Evolutionary conservation across 805 yeast species (phyloP).

Genomic region (Blastobotrys americana): DNA sequence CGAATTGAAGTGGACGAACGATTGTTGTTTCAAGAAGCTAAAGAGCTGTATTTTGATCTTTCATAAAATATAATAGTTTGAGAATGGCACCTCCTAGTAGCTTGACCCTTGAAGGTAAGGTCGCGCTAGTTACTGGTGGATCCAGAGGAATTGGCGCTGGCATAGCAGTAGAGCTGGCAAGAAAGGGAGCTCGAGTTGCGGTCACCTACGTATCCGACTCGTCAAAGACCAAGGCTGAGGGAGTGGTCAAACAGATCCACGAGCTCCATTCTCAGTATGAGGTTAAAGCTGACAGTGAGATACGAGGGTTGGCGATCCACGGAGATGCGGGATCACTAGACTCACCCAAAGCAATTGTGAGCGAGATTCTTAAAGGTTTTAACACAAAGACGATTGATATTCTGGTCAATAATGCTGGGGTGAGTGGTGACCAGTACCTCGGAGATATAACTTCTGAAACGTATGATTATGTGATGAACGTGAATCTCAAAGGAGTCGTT

Average conservation of each 20-base stretch:
- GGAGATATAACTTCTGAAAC: neutral
- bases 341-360: conserved; percentile 6
- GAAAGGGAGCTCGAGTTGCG: conserved; percentile 39
- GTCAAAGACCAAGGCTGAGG: conserved; percentile 10
- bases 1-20: neutral
- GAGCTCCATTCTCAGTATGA: conserved; percentile 6
- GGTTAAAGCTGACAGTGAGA: neutral
- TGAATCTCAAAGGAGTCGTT: conserved; percentile 35
- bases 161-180: conserved; percentile 42
- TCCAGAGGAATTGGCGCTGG: conserved; percentile 48
- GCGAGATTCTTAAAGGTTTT: conserved; percentile 2
- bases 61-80: too few species aligned
- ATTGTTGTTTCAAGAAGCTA: neutral
- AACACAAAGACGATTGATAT: conserved; percentile 29
- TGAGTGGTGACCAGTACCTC: conserved; percentile 28
- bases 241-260: conserved; percentile 8
- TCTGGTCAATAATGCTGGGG: conserved; percentile 41
- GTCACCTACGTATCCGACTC: conserved; percentile 5
- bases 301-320: conserved; percentile 9
- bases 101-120: conserved; percentile 27
- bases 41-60: neutral
- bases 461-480: conserved; percentile 35
- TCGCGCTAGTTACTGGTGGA: conserved; percentile 44
- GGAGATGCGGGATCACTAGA: conserved; percentile 13
- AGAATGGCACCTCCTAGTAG: neutral